Conservation (phyloP, 2,329 filamentous ascomycete genomes). For the Chaetomiaceae sp. region DNA sequence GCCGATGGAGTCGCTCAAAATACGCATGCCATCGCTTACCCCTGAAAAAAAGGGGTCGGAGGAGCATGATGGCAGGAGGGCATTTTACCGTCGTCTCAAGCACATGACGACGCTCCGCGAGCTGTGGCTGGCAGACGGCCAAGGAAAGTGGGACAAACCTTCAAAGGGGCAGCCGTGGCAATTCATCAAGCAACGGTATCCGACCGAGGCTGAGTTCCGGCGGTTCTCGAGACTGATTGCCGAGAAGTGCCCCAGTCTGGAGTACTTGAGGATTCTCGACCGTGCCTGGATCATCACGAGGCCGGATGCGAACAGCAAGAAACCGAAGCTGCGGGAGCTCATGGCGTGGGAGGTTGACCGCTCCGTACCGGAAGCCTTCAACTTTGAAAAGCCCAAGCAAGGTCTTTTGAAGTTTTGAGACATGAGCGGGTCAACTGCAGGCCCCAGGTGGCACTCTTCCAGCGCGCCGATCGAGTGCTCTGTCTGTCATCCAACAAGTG, state of each 20-base stretch:
- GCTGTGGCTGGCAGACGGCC: slow-evolving; percentile 1
- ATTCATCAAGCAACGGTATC: background rate
- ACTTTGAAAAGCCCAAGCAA: no score
- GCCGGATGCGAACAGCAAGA: background rate
- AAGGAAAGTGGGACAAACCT: background rate
- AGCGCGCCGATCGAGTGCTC: no score
- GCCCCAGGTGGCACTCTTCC: no score
- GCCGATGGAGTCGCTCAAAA: background rate
- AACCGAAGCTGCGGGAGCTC: no score
- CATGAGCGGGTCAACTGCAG: no score
- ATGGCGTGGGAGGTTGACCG: no score
- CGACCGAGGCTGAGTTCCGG: background rate
- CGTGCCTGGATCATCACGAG: background rate
- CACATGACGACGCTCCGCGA: background rate
- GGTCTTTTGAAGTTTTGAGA: no score
- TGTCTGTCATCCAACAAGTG: no score
- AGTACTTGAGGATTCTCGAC: background rate
- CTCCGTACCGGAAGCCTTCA: no score
- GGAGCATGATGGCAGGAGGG: background rate
- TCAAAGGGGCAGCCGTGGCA: no score
- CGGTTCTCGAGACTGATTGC: background rate
- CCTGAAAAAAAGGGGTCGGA: no score
- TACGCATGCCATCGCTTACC: background rate
- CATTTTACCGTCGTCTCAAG: background rate
- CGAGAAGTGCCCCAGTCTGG: background rate